Conservation (phyloP, 768 basidiomycete genomes). For the Suillus discolor region DNA sequence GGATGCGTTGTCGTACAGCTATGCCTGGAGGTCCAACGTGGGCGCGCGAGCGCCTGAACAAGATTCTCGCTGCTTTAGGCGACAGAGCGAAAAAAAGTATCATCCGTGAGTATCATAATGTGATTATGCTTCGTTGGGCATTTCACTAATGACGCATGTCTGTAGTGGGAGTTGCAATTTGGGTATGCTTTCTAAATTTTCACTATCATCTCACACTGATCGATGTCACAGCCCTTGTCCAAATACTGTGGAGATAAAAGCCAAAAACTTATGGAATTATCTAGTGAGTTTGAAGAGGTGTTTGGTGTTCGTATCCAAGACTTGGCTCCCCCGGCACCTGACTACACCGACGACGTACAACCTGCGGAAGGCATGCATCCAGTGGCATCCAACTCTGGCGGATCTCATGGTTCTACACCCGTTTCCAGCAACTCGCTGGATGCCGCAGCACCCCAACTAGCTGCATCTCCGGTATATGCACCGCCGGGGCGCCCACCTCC, state of each 20-base stretch:
- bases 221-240: constrained; percentile 56
- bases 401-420: background rate
- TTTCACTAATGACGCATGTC: constrained; percentile 24
- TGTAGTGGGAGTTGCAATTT: constrained; percentile 62
- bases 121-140: constrained; percentile 39
- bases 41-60: constrained; percentile 42
- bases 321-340: constrained; percentile 32
- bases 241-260: constrained; percentile 65
- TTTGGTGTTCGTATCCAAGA: constrained; percentile 66
- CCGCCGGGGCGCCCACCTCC: constrained; percentile 38
- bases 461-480: constrained; percentile 32
- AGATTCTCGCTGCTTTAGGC: constrained; percentile 42
- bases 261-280: constrained; percentile 57
- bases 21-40: constrained; percentile 28
- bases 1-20: constrained; percentile 33
- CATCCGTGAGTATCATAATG: constrained; percentile 39
- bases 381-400: background rate
- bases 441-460: constrained; percentile 13
- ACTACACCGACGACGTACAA: constrained; percentile 20
- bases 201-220: constrained; percentile 32
- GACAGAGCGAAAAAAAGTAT: constrained; percentile 45
- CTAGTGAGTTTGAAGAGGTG: constrained; percentile 61
- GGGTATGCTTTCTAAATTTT: constrained; percentile 47
- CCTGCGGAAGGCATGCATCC: constrained; percentile 26
- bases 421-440: constrained; percentile 19